phyloP scores from a whole-genome alignment of 2,329 filamentous ascomycete genomes.

The Aspergillus neoniger region DNA sequence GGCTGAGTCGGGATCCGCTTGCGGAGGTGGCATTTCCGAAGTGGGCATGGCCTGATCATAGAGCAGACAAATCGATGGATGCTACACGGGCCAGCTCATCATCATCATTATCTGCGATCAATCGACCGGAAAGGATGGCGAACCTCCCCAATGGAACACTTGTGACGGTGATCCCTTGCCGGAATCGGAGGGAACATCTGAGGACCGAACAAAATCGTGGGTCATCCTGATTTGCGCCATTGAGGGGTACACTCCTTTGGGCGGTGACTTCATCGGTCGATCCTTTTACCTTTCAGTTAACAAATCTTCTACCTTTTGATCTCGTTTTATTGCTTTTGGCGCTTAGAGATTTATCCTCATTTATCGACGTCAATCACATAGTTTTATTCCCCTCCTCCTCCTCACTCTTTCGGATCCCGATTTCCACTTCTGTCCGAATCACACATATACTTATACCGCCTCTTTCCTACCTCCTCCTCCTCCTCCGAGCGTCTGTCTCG shows the following conservation, averaged over 20 bases:
- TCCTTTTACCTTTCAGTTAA: neutral
- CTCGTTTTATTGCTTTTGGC: neutral
- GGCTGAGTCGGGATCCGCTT: conserved; percentile 1
- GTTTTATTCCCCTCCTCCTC: too few relatives aligned
- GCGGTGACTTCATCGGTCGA: conserved; percentile 12
- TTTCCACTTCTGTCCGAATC: too few relatives aligned
- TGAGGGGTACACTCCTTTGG: neutral
- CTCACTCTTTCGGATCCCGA: too few relatives aligned
- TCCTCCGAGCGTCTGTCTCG: neutral
- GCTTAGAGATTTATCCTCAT: neutral
- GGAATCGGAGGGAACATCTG: too few relatives aligned
- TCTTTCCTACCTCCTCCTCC: neutral
- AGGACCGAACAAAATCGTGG: too few relatives aligned
- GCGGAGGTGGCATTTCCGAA: conserved; percentile 1
- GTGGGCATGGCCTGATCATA: neutral
- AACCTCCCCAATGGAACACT: too few relatives aligned
- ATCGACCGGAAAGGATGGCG: neutral
- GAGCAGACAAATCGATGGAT: too few relatives aligned
- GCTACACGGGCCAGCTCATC: neutral
- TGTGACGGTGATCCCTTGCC: too few relatives aligned
- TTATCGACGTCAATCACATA: neutral
- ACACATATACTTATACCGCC: neutral
- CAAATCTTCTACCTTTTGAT: neutral
- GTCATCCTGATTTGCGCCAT: neutral
- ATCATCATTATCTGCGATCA: neutral